Conservation (phyloP, 1,284 basidiomycete genomes). For the Malassezia pachydermatis region DNA sequence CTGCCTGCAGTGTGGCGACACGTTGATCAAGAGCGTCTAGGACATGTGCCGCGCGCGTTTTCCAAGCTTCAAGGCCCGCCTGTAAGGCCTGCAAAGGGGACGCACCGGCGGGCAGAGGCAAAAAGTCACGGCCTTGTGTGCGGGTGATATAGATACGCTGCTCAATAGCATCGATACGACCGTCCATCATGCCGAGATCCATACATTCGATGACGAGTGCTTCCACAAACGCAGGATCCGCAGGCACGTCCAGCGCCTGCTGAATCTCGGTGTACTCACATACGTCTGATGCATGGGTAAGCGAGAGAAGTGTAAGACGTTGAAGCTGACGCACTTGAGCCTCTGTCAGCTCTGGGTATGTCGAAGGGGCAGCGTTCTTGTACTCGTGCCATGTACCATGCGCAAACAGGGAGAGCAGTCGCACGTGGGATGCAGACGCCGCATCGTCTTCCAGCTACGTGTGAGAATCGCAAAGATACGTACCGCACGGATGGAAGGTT, state of each 20-base stretch:
- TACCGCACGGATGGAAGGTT: conserved; percentile 6
- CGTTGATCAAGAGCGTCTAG: conserved; percentile 1
- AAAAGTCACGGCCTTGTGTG: conserved; percentile 1
- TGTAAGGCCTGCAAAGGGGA: background rate
- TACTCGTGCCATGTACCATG: conserved; percentile 11
- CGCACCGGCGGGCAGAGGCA: background rate
- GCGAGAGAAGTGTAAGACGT: conserved; percentile 12
- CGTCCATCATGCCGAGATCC: background rate
- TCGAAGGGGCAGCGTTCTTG: background rate
- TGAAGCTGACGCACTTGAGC: conserved; percentile 8
- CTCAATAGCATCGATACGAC: background rate
- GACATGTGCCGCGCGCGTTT: background rate
- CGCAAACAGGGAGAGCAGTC: conserved; percentile 7
- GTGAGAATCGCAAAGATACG: background rate
- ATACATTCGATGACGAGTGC: background rate
- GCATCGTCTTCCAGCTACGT: conserved; percentile 1
- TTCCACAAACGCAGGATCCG: background rate
- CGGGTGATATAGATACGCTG: background rate
- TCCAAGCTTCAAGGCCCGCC: background rate
- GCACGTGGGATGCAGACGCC: background rate
- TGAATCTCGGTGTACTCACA: background rate
- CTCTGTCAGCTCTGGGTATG: background rate
- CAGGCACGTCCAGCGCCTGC: background rate
- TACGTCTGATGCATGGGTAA: background rate
- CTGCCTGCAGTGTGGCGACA: background rate